phyloP scores from a whole-genome alignment of 345 rosid genomes.

The Citrus glauca region DNA sequence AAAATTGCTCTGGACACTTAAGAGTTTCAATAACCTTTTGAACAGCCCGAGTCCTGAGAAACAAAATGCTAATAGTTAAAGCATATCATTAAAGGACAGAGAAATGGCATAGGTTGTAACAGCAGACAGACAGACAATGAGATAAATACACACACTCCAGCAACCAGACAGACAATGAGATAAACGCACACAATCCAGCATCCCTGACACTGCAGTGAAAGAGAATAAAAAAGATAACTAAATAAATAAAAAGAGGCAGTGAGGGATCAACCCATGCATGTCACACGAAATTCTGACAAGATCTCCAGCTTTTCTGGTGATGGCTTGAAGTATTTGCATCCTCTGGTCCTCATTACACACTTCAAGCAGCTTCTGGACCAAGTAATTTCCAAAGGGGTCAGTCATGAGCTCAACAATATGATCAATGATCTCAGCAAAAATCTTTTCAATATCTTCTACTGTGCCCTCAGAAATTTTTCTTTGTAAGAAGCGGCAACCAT shows the following conservation, averaged over 20 bases:
- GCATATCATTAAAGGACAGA: not conserved
- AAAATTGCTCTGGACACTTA: constrained; percentile 49
- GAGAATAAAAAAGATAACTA: not conserved
- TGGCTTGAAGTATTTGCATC: constrained; percentile 51
- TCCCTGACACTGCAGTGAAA: not conserved
- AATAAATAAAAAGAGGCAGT: constrained; percentile 12
- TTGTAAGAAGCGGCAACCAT: constrained; percentile 75
- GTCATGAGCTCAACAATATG: constrained; percentile 66
- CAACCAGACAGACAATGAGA: not conserved
- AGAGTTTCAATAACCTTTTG: constrained; percentile 78
- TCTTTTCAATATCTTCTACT: constrained; percentile 50
- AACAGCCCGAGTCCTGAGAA: constrained; percentile 73
- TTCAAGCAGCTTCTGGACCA: constrained; percentile 77
- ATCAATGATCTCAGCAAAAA: constrained; percentile 62
- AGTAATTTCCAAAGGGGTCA: constrained; percentile 75
- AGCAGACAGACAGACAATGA: constrained; percentile 1
- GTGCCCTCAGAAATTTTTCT: constrained; percentile 59
- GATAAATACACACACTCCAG: not conserved
- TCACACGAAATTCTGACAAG: constrained; percentile 75
- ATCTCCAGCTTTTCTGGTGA: constrained; percentile 51
- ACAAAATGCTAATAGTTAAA: constrained; percentile 1
- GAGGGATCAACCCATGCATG: constrained; percentile 60
- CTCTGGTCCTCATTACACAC: constrained; percentile 67
- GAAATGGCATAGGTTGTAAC: not conserved
- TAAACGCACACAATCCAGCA: not conserved